A percentile compares a stretch with the other conserved stretches of the same genome.
Conservation (phyloP, 306 rosid genomes). For the Pachyrhizus erosus region DNA sequence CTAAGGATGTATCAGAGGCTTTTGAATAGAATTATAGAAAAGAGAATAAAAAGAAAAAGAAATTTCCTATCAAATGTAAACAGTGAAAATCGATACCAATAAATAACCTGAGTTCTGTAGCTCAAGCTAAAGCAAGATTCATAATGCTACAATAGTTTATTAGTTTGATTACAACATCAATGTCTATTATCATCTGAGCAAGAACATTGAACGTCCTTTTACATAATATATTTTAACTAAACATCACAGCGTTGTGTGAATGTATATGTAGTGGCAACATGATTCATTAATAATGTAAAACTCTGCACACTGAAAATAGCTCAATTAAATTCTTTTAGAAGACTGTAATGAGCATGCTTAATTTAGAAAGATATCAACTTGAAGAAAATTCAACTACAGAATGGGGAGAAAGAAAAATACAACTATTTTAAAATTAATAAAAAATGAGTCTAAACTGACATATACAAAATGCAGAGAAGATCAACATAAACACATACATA, state of each 20-base stretch:
- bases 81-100: constrained; percentile 12
- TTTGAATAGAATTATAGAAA: no score
- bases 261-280: constrained; percentile 11
- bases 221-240: background rate
- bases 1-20: no score
- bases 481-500: constrained; percentile 19
- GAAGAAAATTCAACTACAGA: constrained; percentile 20
- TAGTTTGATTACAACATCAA: constrained; percentile 6
- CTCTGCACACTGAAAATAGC: background rate
- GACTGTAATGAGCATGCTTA: constrained; percentile 19
- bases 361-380: constrained; percentile 21
- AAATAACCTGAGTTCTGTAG: constrained; percentile 17
- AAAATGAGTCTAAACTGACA: background rate
- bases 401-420: background rate
- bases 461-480: background rate
- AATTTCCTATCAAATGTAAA: constrained; percentile 5
- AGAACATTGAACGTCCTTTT: background rate
- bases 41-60: background rate
- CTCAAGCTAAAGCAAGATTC: constrained; percentile 28
- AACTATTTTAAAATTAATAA: background rate
- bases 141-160: no score
- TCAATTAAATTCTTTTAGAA: background rate
- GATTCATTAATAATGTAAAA: constrained; percentile 11
- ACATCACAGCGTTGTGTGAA: background rate
- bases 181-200: constrained; percentile 5